A percentile compares a stretch with the other conserved stretches of the same genome.
These are phyloP conservation scores for Zygosaccharomyces bisporus DNA, from an alignment of 805 yeast genomes.

Conservation along the genomic window DNA sequence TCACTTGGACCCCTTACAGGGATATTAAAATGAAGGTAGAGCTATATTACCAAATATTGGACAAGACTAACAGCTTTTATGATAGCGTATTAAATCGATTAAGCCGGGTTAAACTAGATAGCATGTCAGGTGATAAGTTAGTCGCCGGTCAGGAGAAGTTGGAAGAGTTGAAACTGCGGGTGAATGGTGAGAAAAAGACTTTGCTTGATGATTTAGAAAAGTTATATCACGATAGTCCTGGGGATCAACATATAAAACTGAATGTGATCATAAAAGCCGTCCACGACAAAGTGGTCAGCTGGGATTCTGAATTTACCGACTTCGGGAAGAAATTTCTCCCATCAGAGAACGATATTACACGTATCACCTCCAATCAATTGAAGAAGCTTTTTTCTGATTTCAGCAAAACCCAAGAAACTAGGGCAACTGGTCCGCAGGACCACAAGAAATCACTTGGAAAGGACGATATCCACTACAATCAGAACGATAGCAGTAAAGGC, in stretches of 20 bases:
- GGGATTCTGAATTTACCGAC: constrained; percentile 80
- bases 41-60: constrained; percentile 49
- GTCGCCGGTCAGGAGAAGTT: constrained; percentile 64
- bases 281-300: constrained; percentile 76
- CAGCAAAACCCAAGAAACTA: constrained; percentile 11
- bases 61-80: constrained; percentile 59
- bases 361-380: constrained; percentile 84
- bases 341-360: constrained; percentile 86
- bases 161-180: constrained; percentile 51
- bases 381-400: constrained; percentile 66
- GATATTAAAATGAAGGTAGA: constrained; percentile 68
- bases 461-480: not conserved
- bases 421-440: not conserved
- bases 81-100: constrained; percentile 67
- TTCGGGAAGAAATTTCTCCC: constrained; percentile 81
- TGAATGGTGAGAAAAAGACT: constrained; percentile 47
- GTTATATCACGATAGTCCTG: constrained; percentile 51
- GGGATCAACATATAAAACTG: constrained; percentile 64
- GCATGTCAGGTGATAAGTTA: constrained; percentile 64
- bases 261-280: constrained; percentile 66
- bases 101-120: constrained; percentile 69
- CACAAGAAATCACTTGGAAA: constrained; percentile 2
- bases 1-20: constrained; percentile 68
- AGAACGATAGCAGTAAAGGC: not conserved
- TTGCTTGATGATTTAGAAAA: constrained; percentile 46